Evolutionary conservation across 768 basidiomycete species (phyloP), one percentile per base, ranked within the genome.

Genomic region (Artomyces pyxidatus): DNA sequence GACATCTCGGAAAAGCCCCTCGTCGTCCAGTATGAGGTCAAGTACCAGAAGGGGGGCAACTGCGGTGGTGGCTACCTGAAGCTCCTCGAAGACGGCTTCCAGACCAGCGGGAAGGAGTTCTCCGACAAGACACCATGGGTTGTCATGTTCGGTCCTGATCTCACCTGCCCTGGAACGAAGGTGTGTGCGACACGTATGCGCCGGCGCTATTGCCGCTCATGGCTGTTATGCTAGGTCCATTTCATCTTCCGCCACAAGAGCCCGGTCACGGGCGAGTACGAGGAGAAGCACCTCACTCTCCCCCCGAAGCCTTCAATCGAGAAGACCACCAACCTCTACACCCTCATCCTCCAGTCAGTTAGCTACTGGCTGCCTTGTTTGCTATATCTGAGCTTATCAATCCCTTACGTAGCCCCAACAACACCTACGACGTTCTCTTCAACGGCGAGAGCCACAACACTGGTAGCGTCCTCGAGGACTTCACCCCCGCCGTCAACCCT

Each of bases 31-130:
- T 99, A 99, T 61, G 96, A 99, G 66, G 96, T 96, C 72, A 95
- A 98, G 72, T 93, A 96, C 68, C 94, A 99, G 75, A 93, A 97
- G 70, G 94, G 95, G 37, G 90, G 96, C 42, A 96, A 96, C 70
- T 98, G 96, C 61, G 96, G 96, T 68, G 96, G 96, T 73, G 96
- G 96, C 32, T 99, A 99, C 71, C 71, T 98, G 72, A 99, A 98
- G 70, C 82, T 98, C 49, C 80, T 99, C 38, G 85, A 88, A 63
- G 85, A 92, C 59, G 92, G 91, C 51, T 93, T 93, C 81, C 90
- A 94, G 72, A 86, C 86, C 52, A 86, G 83, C 54, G 88, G 88
- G 51, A 88, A 92, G 73, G 91, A 92, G 63, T 94, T 94, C 66
- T 85, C 84, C 46, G 92, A 95, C 68, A 85, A 87, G 61, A 94